Evolutionary conservation across 768 basidiomycete genomes (phyloP).

Genomic region (Exidia glandulosa): DNA sequence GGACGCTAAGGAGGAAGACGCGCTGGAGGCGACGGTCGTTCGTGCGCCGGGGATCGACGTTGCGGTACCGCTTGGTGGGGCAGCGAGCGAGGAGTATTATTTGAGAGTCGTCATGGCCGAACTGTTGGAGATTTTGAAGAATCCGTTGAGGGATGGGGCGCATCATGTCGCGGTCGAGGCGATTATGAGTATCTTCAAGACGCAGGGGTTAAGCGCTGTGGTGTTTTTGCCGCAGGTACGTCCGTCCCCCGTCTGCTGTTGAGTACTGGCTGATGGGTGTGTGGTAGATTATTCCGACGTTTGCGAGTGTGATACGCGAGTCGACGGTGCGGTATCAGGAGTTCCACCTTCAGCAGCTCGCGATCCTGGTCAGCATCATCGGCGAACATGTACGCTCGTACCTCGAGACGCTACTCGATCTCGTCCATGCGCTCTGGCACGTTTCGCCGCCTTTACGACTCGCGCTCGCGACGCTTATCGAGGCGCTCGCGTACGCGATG

Average conservation of each 20-base stretch:
- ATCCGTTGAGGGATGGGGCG: conserved; percentile 64
- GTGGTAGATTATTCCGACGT: conserved; percentile 33
- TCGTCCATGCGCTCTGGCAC: conserved; percentile 38
- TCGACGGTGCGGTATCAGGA: conserved; percentile 27
- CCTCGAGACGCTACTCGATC: conserved; percentile 29
- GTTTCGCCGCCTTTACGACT: conserved; percentile 24
- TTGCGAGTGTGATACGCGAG: conserved; percentile 32
- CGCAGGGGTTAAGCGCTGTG: conserved; percentile 95
- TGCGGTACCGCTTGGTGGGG: not conserved
- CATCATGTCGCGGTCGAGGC: conserved; percentile 95
- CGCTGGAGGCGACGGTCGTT: not conserved
- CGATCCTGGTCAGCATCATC: conserved; percentile 35
- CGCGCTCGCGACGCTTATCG: conserved; percentile 34
- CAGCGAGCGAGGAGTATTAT: conserved; percentile 88
- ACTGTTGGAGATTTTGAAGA: conserved; percentile 76
- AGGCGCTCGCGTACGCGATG: conserved; percentile 29
- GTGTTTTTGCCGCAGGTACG: conserved; percentile 85
- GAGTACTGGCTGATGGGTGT: not conserved
- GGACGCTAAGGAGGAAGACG: not conserved
- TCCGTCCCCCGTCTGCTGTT: not conserved
- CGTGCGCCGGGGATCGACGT: not conserved
- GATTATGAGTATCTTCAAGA: conserved; percentile 98
- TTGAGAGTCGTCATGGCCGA: conserved; percentile 91
- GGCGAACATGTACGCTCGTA: conserved; percentile 38
- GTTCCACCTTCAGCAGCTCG: conserved; percentile 34